These are phyloP conservation scores for Piedraia hortae DNA, from an alignment of 2,329 filamentous ascomycete genomes.

Conservation along the genomic window DNA sequence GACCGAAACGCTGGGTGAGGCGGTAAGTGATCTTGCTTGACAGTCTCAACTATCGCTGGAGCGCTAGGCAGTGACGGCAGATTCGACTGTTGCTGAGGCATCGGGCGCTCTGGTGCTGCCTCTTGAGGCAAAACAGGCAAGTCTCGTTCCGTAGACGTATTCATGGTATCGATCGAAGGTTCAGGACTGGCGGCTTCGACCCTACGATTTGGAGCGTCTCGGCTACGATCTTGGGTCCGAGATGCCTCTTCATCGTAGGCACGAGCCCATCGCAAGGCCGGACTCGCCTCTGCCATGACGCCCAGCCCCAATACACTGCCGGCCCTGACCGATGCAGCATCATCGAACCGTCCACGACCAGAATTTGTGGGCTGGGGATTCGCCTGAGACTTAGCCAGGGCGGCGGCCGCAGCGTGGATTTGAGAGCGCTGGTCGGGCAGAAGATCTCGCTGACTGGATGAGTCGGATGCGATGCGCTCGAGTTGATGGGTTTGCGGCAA, in stretches of 20 bases:
- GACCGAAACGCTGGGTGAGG: too few relatives aligned
- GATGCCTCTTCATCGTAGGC: constrained; percentile 81
- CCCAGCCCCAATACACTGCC: constrained; percentile 76
- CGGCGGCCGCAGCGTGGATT: constrained; percentile 72
- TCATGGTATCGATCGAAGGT: too few relatives aligned
- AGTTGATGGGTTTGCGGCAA: constrained; percentile 14
- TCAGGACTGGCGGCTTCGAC: too few relatives aligned
- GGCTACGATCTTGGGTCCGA: constrained; percentile 52
- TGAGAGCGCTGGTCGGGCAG: constrained; percentile 75
- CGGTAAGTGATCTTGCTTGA: too few relatives aligned
- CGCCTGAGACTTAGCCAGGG: constrained; percentile 33
- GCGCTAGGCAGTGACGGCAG: too few relatives aligned
- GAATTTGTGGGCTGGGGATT: constrained; percentile 23
- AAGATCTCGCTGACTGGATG: constrained; percentile 54
- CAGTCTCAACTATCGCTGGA: too few relatives aligned
- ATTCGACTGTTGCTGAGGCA: too few relatives aligned
- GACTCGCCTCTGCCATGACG: constrained; percentile 64
- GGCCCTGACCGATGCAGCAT: constrained; percentile 39
- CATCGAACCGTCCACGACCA: constrained; percentile 26
- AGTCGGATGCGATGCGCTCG: constrained; percentile 21
- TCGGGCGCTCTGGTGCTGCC: too few relatives aligned
- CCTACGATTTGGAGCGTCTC: too few relatives aligned
- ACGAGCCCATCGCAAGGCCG: constrained; percentile 88
- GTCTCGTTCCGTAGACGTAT: too few relatives aligned
- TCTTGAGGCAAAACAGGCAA: too few relatives aligned